Base-by-base conservation (phyloP, 1,284 basidiomycete genomes). In the Ustilago trichophora region DNA sequence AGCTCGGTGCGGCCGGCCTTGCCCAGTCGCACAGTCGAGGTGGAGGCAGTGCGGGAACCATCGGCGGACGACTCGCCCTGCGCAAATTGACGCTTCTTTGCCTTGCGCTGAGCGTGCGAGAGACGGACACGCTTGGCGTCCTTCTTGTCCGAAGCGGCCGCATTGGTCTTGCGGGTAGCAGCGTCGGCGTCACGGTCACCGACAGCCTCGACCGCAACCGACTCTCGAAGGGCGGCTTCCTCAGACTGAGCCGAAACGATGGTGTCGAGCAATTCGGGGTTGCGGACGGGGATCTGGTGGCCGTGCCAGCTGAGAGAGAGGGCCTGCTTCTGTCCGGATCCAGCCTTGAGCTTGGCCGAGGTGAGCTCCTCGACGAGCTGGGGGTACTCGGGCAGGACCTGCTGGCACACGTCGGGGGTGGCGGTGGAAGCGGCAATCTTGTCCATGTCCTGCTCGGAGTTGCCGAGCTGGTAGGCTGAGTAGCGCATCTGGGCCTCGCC, bases 401-500 rank as follows among this genome's bases (percentile, higher is more conserved):
- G 82, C 38, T 85, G 85, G 52, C 86, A 85, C 58, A 88, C 86
- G 76, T 83, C 86, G n/a, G 41, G 25, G 15, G 59, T 42, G 41
- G 85, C 84, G 2, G 87, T 86, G 11, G 91, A 80, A 62, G 91
- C 89, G 6, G 85, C 84, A n/a, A 91, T 90, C 67, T 93, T 91
- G 3, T 85, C 87, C 81, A 94, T 91, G 82, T 94, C 92, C 6
- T 91, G 87, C 75, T 88, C 89, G 16, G 73, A 64, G 46, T 82
- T 62, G 34, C 72, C 74, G 24, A 95, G 85, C 78, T 93, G 90
- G 80, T 98, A 95, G 0, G 93, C 93, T 69, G 90, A 92, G 83
- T 93, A 91, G 44, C 95, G 86, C 60, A 98, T 91, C 82, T 96
- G 89, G 0, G 95, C 92, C 35, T 92, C 90, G 60, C 93, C 88